Evolutionary conservation across 2,329 filamentous ascomycete species (phyloP).

Genomic region (Westerdykella sp.): DNA sequence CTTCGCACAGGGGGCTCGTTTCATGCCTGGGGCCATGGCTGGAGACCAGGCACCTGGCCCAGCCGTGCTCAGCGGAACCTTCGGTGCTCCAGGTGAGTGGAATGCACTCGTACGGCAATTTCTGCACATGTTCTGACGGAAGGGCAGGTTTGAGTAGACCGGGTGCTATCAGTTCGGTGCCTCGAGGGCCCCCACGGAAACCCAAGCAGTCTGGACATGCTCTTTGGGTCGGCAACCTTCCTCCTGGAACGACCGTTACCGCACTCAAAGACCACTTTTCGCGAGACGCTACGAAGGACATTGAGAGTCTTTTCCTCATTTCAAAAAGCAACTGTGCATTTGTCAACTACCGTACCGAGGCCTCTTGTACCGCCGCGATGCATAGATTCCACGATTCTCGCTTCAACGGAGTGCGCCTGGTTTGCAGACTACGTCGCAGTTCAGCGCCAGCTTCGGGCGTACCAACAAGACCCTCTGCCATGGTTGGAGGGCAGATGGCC

Average conservation of each 20-base stretch:
- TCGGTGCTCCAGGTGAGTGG: slow-evolving; percentile 18
- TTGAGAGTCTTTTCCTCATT: slow-evolving; percentile 89
- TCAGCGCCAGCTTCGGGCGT: slow-evolving; percentile 43
- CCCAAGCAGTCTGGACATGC: slow-evolving; percentile 73
- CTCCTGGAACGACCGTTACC: slow-evolving; percentile 73
- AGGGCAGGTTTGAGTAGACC: slow-evolving; percentile 17
- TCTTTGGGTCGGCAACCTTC: slow-evolving; percentile 92
- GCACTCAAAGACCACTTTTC: slow-evolving; percentile 89
- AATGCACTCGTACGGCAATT: not conserved
- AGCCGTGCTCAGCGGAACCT: slow-evolving; percentile 3
- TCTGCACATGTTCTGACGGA: not conserved
- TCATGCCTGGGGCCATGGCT: slow-evolving; percentile 11
- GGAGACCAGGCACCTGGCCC: not conserved
- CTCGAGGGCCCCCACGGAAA: slow-evolving; percentile 60
- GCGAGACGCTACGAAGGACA: slow-evolving; percentile 62
- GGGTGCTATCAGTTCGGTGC: slow-evolving; percentile 33
- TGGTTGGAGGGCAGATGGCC: slow-evolving; percentile 24
- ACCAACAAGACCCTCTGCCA: slow-evolving; percentile 51
- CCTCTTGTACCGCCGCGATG: slow-evolving; percentile 68
- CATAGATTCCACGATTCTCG: slow-evolving; percentile 82
- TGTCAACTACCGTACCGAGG: slow-evolving; percentile 84
- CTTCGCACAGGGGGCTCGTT: slow-evolving; percentile 12
- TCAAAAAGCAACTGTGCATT: slow-evolving; percentile 97
- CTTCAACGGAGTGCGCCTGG: slow-evolving; percentile 77
- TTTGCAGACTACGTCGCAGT: slow-evolving; percentile 69